These are phyloP conservation scores for Penicillium alfredii DNA, from an alignment of 495 filamentous ascomycete species.

Conservation along the genomic window DNA sequence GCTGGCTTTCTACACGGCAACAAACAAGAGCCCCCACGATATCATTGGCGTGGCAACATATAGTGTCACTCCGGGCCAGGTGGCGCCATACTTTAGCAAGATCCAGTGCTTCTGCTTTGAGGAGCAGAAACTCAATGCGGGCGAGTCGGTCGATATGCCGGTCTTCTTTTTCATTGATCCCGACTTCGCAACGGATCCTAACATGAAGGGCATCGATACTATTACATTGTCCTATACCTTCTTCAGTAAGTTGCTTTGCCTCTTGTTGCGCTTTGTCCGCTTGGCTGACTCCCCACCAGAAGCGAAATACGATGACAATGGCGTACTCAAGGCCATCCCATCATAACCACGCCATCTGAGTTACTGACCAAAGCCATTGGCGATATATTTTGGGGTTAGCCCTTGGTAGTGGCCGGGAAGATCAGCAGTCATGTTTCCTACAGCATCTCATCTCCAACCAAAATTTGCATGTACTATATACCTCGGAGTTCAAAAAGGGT, in stretches of 20 bases:
- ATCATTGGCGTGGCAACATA: conserved; percentile 99
- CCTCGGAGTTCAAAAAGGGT: conserved; percentile 4
- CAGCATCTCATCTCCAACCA: conserved; percentile 18
- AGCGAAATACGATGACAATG: conserved; percentile 82
- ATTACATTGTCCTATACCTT: conserved; percentile 97
- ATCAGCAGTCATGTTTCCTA: no score
- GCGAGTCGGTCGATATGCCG: conserved; percentile 98
- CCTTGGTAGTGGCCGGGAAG: no score
- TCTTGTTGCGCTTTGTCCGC: not conserved
- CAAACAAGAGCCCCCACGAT: conserved; percentile 79
- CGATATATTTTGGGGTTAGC: not conserved
- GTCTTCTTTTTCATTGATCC: conserved; percentile 99
- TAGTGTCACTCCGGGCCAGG: conserved; percentile 90
- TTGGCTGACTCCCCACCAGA: conserved; percentile 48
- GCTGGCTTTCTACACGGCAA: conserved; percentile 95
- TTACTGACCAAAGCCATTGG: not conserved
- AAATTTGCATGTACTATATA: conserved; percentile 20
- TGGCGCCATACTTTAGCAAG: conserved; percentile 97
- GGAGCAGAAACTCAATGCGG: conserved; percentile 87
- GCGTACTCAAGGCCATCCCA: conserved; percentile 45
- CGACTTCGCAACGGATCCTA: conserved; percentile 83
- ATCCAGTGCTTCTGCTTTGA: conserved; percentile 99
- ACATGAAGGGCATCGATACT: conserved; percentile 89
- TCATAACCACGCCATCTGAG: conserved; percentile 11
- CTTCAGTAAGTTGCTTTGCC: conserved; percentile 73